Evolutionary conservation across 1,139 yeast genomes (phyloP).

Genomic region (Debaryomycetaceae sp.): DNA sequence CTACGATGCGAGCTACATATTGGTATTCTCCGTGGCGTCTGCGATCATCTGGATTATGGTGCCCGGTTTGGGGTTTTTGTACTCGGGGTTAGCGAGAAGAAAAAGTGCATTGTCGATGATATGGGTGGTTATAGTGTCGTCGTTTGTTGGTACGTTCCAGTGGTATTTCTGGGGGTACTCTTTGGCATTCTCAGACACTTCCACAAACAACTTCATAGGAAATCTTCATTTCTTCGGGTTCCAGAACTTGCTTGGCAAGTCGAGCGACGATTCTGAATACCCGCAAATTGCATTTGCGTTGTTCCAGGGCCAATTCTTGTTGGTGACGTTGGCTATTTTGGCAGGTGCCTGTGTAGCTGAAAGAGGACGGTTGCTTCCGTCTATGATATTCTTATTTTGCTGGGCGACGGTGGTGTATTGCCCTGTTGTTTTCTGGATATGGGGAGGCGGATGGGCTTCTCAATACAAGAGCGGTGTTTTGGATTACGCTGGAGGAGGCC

Average conservation of each 20-base stretch:
- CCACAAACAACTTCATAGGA: constrained; percentile 83
- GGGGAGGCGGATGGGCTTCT: constrained; percentile 95
- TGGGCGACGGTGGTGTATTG: constrained; percentile 94
- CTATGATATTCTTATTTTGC: constrained; percentile 73
- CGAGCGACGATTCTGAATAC: constrained; percentile 42
- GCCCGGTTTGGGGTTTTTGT: constrained; percentile 90
- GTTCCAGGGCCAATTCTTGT: constrained; percentile 87
- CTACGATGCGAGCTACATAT: constrained; percentile 42
- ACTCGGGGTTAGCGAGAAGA: constrained; percentile 89
- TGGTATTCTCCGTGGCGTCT: constrained; percentile 53
- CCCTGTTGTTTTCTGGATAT: constrained; percentile 92
- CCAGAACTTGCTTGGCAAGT: constrained; percentile 59
- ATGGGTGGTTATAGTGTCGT: constrained; percentile 75
- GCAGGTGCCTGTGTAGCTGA: constrained; percentile 92
- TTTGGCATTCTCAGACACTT: constrained; percentile 73
- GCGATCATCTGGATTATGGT: constrained; percentile 88
- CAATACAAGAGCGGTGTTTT: constrained; percentile 76
- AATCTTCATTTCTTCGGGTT: constrained; percentile 80
- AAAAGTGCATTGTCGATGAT: constrained; percentile 88
- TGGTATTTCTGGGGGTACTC: constrained; percentile 99
- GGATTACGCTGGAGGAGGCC: constrained; percentile 98
- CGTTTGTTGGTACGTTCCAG: constrained; percentile 77
- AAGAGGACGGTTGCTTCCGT: constrained; percentile 85
- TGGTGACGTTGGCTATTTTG: constrained; percentile 85
- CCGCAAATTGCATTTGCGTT: constrained; percentile 85